These are phyloP conservation scores for Mycena crocata DNA, from an alignment of 768 basidiomycete genomes.

Conservation along the genomic window DNA sequence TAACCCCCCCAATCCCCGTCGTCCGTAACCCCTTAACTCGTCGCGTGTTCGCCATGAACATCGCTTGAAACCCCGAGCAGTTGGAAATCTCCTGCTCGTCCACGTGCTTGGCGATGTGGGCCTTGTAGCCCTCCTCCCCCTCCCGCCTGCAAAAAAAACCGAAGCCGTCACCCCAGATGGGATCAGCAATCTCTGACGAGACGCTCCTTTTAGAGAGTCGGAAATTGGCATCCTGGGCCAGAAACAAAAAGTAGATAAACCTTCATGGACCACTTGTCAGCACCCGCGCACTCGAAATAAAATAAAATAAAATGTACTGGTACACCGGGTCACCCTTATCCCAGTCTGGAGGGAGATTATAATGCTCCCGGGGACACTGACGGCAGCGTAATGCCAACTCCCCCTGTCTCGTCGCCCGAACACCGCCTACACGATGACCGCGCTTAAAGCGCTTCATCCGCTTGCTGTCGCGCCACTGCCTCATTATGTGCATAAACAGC, in stretches of 20 bases:
- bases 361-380: not conserved
- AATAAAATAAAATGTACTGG: not conserved
- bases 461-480: slow-evolving; percentile 25
- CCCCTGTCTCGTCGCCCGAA: not conserved
- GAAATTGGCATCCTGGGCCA: slow-evolving; percentile 12
- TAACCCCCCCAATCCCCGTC: slow-evolving; percentile 13
- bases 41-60: slow-evolving; percentile 3
- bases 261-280: not conserved
- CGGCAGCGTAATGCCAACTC: not conserved
- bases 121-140: slow-evolving; percentile 13
- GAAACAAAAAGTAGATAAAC: slow-evolving; percentile 1
- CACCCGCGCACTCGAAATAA: slow-evolving; percentile 26
- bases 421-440: not conserved
- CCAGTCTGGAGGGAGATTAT: not conserved
- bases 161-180: slow-evolving; percentile 1
- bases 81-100: slow-evolving; percentile 6
- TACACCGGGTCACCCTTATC: too few relatives aligned
- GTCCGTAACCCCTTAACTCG: slow-evolving; percentile 6
- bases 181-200: not conserved
- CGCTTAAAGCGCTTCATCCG: slow-evolving; percentile 1
- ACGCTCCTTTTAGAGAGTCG: slow-evolving; percentile 5
- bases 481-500: slow-evolving; percentile 24
- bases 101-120: slow-evolving; percentile 4
- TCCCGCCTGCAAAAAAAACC: slow-evolving; percentile 10
- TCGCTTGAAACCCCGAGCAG: slow-evolving; percentile 17